A percentile compares a stretch with the other conserved stretches of the same genome.
Conservation (phyloP, 495 filamentous ascomycete species). For the Filosporella fistucella region DNA sequence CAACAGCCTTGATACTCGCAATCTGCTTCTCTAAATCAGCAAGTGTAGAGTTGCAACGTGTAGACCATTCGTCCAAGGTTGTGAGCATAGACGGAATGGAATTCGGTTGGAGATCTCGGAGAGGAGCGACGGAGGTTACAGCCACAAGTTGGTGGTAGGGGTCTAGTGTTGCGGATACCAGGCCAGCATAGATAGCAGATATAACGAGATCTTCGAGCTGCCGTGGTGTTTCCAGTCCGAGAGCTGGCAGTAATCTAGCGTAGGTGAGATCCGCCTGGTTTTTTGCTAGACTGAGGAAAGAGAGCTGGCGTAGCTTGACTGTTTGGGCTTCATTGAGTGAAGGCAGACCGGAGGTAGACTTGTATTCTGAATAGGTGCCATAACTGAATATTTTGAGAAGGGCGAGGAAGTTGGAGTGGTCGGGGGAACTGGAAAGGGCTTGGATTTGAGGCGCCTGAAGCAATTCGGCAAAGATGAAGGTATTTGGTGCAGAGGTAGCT, state of each 20-base stretch:
- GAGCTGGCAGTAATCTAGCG: conserved; percentile 53
- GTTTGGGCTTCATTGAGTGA: conserved; percentile 65
- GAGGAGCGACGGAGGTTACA: conserved; percentile 73
- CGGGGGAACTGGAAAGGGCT: conserved; percentile 49
- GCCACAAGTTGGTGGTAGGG: conserved; percentile 65
- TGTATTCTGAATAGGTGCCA: conserved; percentile 80
- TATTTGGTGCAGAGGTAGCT: conserved; percentile 82
- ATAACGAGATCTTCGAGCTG: conserved; percentile 90
- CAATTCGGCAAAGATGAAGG: conserved; percentile 93
- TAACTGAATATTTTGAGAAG: conserved; percentile 90
- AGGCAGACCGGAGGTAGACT: conserved; percentile 55
- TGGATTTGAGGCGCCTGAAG: conserved; percentile 80
- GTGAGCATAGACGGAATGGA: conserved; percentile 61
- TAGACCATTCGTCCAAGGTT: conserved; percentile 68
- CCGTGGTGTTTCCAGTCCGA: conserved; percentile 61
- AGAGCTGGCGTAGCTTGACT: conserved; percentile 85
- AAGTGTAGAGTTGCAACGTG: conserved; percentile 70
- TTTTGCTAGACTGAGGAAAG: conserved; percentile 71
- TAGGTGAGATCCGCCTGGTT: conserved; percentile 66
- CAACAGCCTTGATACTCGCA: conserved; percentile 46
- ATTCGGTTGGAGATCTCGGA: conserved; percentile 76
- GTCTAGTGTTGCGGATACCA: conserved; percentile 78
- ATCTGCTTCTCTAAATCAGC: conserved; percentile 71
- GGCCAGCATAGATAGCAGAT: conserved; percentile 78
- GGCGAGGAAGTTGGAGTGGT: conserved; percentile 52